Conservation (phyloP, 2,329 filamentous ascomycete species). For the Aspergillus sp. region DNA sequence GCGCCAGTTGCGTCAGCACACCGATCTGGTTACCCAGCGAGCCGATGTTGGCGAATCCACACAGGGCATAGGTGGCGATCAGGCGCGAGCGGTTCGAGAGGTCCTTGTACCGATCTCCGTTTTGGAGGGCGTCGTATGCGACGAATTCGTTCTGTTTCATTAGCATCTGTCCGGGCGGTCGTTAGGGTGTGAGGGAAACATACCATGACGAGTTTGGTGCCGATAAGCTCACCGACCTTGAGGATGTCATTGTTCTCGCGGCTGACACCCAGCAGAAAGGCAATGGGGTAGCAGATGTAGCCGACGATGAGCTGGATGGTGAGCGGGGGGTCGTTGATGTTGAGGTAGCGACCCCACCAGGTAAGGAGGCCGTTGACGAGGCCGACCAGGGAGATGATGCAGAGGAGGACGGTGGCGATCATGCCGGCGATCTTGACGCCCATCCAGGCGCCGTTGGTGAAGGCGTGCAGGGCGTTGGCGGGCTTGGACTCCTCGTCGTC, state of each 20-base stretch:
- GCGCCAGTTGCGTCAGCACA: constrained; percentile 78
- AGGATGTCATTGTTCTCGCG: constrained; percentile 59
- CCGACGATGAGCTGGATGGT: constrained; percentile 74
- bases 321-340: constrained; percentile 67
- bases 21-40: constrained; percentile 88
- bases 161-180: neutral
- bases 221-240: constrained; percentile 75
- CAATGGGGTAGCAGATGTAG: constrained; percentile 74
- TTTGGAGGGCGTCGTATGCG: constrained; percentile 63
- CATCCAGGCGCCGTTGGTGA: constrained; percentile 80
- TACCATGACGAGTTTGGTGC: constrained; percentile 75
- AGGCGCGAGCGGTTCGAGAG: constrained; percentile 71
- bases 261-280: constrained; percentile 78
- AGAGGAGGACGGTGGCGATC: constrained; percentile 76
- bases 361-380: constrained; percentile 74
- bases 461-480: constrained; percentile 80
- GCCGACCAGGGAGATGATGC: constrained; percentile 75
- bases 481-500: constrained; percentile 70
- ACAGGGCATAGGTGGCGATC: constrained; percentile 83
- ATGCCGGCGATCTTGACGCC: constrained; percentile 84
- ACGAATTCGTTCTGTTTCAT: constrained; percentile 69
- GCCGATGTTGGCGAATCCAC: constrained; percentile 79
- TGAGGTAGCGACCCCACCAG: constrained; percentile 80
- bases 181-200: constrained; percentile 24
- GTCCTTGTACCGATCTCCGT: constrained; percentile 50